phyloP scores from a whole-genome alignment of 306 rosid genomes.

The Prinsepia uniflora region DNA sequence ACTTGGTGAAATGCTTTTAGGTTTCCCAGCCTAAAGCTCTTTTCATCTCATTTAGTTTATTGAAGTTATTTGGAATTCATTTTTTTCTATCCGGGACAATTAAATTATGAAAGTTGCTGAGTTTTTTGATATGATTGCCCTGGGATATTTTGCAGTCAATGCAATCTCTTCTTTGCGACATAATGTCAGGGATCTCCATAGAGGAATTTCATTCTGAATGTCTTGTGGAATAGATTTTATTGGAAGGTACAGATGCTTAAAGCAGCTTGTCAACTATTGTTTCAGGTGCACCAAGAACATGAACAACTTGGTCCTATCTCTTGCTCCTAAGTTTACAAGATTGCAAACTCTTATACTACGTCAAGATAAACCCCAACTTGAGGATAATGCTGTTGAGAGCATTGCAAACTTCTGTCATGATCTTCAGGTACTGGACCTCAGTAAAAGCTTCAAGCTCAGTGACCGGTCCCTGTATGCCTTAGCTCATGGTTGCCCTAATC shows the following conservation, averaged over 20 bases:
- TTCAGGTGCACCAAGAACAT: conserved; percentile 87
- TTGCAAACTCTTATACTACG: conserved; percentile 75
- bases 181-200: neutral
- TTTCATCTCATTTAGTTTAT: neutral
- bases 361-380: conserved; percentile 81
- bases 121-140: no score
- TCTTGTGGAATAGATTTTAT: neutral
- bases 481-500: conserved; percentile 71
- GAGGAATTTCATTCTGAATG: neutral
- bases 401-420: conserved; percentile 69
- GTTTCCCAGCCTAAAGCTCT: neutral
- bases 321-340: conserved; percentile 73
- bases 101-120: neutral
- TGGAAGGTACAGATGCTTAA: neutral
- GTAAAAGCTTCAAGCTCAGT: conserved; percentile 89
- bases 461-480: conserved; percentile 66
- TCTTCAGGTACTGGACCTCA: conserved; percentile 87
- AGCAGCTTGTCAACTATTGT: conserved; percentile 1
- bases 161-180: neutral
- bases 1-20: neutral
- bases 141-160: neutral
- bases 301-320: conserved; percentile 78
- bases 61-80: neutral
- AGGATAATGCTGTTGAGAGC: conserved; percentile 67
- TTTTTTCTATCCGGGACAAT: neutral